A percentile compares a stretch with the other conserved stretches of the same genome.
Evolutionary conservation across 2,329 filamentous ascomycete species (phyloP).

Genomic region (Ceratocystis eucalypticola): DNA sequence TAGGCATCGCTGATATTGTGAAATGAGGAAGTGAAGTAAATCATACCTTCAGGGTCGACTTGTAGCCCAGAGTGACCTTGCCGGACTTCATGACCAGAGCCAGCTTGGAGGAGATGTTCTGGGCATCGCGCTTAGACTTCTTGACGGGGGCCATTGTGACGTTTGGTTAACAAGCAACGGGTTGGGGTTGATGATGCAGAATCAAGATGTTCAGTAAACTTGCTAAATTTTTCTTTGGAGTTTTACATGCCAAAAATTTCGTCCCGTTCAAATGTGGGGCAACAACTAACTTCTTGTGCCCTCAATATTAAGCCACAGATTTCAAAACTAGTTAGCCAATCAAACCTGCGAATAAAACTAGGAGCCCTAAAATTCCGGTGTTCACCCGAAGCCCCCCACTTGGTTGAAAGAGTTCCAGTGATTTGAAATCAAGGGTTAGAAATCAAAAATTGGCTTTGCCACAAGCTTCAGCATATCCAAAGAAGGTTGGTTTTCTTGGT

Average conservation of each 20-base stretch:
- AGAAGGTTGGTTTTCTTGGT: slow-evolving; percentile 18
- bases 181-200: slow-evolving; percentile 24
- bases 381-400: slow-evolving; percentile 22
- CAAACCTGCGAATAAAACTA: neutral
- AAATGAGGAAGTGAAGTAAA: slow-evolving; percentile 8
- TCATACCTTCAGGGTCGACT: slow-evolving; percentile 36
- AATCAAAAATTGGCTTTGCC: slow-evolving; percentile 22
- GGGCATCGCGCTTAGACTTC: slow-evolving; percentile 77
- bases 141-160: slow-evolving; percentile 55
- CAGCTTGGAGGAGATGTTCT: slow-evolving; percentile 53
- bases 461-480: slow-evolving; percentile 17
- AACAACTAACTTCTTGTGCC: slow-evolving; percentile 6
- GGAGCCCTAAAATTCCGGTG: slow-evolving; percentile 31
- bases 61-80: slow-evolving; percentile 82
- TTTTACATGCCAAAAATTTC: slow-evolving; percentile 10
- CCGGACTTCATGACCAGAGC: slow-evolving; percentile 52
- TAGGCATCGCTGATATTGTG: slow-evolving; percentile 38
- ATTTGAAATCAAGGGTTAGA: slow-evolving; percentile 42
- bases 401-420: slow-evolving; percentile 24
- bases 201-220: slow-evolving; percentile 20
- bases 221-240: neutral
- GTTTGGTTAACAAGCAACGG: slow-evolving; percentile 26
- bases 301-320: slow-evolving; percentile 18
- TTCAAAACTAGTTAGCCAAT: slow-evolving; percentile 24
- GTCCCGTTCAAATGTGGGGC: slow-evolving; percentile 14